Evolutionary conservation across 2,329 filamentous ascomycete species (phyloP).

Genomic region (Arthrobotrys iridis): DNA sequence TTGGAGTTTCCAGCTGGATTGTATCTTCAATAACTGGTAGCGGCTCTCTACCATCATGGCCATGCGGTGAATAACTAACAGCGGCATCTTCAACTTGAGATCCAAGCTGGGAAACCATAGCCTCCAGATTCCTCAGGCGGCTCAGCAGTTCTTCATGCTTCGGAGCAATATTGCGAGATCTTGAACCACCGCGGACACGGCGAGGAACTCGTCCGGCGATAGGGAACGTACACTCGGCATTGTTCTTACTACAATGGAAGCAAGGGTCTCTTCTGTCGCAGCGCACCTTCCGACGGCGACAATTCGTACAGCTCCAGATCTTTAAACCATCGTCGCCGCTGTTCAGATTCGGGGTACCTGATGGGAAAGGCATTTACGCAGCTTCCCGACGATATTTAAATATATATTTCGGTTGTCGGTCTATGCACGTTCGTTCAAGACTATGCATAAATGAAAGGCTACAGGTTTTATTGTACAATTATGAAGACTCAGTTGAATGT

Average conservation of each 20-base stretch:
- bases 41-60: background rate
- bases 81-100: slow-evolving; percentile 38
- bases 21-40: background rate
- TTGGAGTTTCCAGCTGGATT: background rate
- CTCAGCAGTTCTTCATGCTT: slow-evolving; percentile 50
- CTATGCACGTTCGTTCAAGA: background rate
- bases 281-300: slow-evolving; percentile 59
- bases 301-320: slow-evolving; percentile 55
- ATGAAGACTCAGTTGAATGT: no score
- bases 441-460: no score
- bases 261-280: slow-evolving; percentile 59
- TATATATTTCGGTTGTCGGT: slow-evolving; percentile 2
- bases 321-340: slow-evolving; percentile 30
- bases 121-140: slow-evolving; percentile 52
- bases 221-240: slow-evolving; percentile 52
- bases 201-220: slow-evolving; percentile 47
- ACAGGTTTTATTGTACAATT: no score
- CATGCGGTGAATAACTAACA: background rate
- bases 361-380: slow-evolving; percentile 5
- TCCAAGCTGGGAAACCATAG: slow-evolving; percentile 48
- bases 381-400: background rate
- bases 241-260: slow-evolving; percentile 56
- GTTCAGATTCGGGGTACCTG: background rate
- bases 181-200: slow-evolving; percentile 15
- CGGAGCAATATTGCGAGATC: background rate